Evolutionary conservation across 2,329 filamentous ascomycete genomes (phyloP), one percentile per base, ranked within the genome.

Genomic region (Talaromyces sp.): DNA sequence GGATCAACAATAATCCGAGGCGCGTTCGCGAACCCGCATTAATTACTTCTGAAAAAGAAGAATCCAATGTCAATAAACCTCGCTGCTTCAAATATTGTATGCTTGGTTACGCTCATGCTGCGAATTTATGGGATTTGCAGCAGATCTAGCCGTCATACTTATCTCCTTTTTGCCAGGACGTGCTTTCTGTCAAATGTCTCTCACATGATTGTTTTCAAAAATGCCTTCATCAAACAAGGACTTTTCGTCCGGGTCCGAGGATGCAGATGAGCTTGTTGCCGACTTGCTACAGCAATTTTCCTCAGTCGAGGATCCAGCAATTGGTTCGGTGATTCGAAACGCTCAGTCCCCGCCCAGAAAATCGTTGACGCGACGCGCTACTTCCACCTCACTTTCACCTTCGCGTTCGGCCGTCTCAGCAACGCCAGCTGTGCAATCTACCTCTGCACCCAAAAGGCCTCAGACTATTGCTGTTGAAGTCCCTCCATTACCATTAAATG

Each of bases 381-480:
- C 41, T 25, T 36, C 33, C 9, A 5, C 52, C 53, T 59, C 17
- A 21, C 35, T 54, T 19, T 48, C 48, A 31, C 36, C 28, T n/a
- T 37, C 56, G 36, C 8, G 22, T 21, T 56, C 57, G 6, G 33
- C 35, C 1, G 21, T 19, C 37, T 33, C 25, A 15, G n/a, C 31
- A 2, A 57, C n/a, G 15, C 35, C 35, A 21, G 13, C 5, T 9
- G n/a, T 13, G 11, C 22, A 17, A 50, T 11, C 25, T 21, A 21
- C 17, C 19, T 35, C 53, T 53, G 13, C 17, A 17, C 28, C 35
- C 15, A 36, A 31, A 13, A 43, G 19, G 25, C 37, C 22, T 35
- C 58, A 50, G 39, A 35, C 61, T 40, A 36, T 56, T 43, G 66
- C 65, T 37, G 66, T 77, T 35, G 61, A 71, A 31, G 59, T 75